Base-by-base conservation (phyloP, 306 rosid species). In the Fragaria nilgerrensis region DNA sequence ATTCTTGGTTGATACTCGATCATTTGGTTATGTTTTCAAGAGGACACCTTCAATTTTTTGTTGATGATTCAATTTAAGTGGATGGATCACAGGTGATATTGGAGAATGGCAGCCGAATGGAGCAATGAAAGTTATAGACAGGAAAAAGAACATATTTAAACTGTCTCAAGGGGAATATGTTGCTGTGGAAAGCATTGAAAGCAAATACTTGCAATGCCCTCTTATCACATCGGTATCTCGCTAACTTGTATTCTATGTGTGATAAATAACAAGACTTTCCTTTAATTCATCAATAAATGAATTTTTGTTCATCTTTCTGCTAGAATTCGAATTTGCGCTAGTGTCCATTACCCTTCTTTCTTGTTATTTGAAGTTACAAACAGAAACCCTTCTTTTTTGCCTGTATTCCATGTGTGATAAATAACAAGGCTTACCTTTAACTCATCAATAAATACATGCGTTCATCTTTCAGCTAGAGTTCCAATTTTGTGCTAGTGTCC, bases 101-200 rank as follows among this genome's bases (percentile, higher is more conserved):
- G 98, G 98, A 80, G 98, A 95, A 83, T 90, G 93, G 96, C 96
- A 90, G 81, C 86, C 91, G 12, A 73, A 86, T 81, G 98, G 98
- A 83, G 81, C 96, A 65, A 88, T 95, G 98, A 92, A 88, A 87
- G 86, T 95, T 48, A 92, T 95, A 58, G 98, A 95, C 78, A 83
- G 98, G 71, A 95, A 90, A 74, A 95, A 92, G 87, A 90, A 92
- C 34, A 90, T 95, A 75, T 95, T 92, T 64, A 95, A 95, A 89
- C 86, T 95, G 78, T 92, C 97, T 53, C 98, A 95, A 83, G 98
- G 97, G 65, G 98, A 94, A 85, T 94, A 94, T 70, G 87, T 94
- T 50, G 93, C 97, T 10, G 96, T 94, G 50, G 97, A 94, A 86
- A 92, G 84, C 79, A 88, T 94, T 9, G 98, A 94, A 80, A 85